Evolutionary conservation across 176 grass and related monocot genomes (phyloP).

Genomic region (Pontederia crassipes): DNA sequence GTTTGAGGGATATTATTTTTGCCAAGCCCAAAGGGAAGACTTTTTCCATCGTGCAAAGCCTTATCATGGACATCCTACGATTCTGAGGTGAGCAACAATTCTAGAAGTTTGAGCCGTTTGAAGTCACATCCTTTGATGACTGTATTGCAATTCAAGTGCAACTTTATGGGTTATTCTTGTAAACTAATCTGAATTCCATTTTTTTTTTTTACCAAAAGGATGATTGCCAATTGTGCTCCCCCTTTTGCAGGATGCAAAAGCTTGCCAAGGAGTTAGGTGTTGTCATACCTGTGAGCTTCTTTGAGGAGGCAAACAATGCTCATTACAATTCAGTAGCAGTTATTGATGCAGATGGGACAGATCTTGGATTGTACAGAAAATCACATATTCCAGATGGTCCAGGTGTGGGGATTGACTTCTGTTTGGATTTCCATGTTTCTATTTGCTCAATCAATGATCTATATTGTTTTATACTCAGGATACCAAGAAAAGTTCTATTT

Average conservation of each 20-base stretch:
- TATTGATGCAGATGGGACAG: slow-evolving; percentile 86
- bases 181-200: no score
- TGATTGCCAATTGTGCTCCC: background rate
- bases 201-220: no score
- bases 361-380: slow-evolving; percentile 94
- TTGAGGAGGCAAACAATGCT: slow-evolving; percentile 93
- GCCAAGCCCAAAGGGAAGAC: slow-evolving; percentile 87
- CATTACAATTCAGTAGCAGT: slow-evolving; percentile 95
- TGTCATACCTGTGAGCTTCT: slow-evolving; percentile 90
- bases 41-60: slow-evolving; percentile 75
- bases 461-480: slow-evolving; percentile 30
- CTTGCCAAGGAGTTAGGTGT: slow-evolving; percentile 83
- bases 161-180: no score
- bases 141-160: no score
- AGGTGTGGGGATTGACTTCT: slow-evolving; percentile 31
- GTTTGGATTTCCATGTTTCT: background rate
- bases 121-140: background rate
- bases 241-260: slow-evolving; percentile 60
- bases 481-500: slow-evolving; percentile 99
- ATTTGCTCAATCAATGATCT: background rate
- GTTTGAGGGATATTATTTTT: slow-evolving; percentile 95
- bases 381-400: slow-evolving; percentile 93
- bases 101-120: background rate
- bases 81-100: slow-evolving; percentile 43
- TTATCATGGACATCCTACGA: slow-evolving; percentile 82